Evolutionary conservation across 2,329 filamentous ascomycete species (phyloP).

Genomic region (Fusarium avenaceum): DNA sequence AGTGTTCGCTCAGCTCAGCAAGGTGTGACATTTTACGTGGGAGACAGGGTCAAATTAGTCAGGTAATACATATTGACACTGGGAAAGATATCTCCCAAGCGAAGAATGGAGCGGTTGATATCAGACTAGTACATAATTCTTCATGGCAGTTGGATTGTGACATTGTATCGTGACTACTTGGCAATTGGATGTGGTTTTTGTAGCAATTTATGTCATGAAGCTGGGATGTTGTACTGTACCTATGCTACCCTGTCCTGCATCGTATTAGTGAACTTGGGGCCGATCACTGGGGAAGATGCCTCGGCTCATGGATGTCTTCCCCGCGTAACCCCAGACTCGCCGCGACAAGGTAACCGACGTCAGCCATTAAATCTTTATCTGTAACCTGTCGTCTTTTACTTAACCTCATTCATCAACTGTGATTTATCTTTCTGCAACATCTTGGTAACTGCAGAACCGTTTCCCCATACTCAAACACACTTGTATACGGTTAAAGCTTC

Average conservation of each 20-base stretch:
- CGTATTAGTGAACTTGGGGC: slow-evolving; percentile 5
- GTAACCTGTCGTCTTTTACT: slow-evolving; percentile 2
- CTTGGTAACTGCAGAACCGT: neutral
- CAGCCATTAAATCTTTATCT: slow-evolving; percentile 29
- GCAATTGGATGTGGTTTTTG: neutral
- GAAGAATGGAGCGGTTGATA: slow-evolving; percentile 46
- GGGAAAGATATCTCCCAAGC: slow-evolving; percentile 15
- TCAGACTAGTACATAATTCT: slow-evolving; percentile 37
- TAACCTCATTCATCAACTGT: neutral
- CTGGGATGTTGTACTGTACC: neutral
- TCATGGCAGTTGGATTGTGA: slow-evolving; percentile 5
- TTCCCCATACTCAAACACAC: neutral
- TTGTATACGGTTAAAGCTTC: neutral
- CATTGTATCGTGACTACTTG: neutral
- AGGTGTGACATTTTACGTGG: slow-evolving; percentile 20
- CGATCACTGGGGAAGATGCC: slow-evolving; percentile 44
- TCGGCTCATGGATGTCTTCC: slow-evolving; percentile 46
- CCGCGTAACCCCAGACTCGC: slow-evolving; percentile 42
- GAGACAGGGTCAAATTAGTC: slow-evolving; percentile 25
- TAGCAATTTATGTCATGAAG: neutral
- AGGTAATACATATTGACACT: slow-evolving; percentile 40
- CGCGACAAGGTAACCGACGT: slow-evolving; percentile 28
- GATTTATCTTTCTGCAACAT: neutral
- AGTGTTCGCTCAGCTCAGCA: slow-evolving; percentile 15
- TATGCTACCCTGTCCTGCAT: neutral